Base-by-base conservation (phyloP, 2,329 filamentous ascomycete species). In the Alternaria viburni region DNA sequence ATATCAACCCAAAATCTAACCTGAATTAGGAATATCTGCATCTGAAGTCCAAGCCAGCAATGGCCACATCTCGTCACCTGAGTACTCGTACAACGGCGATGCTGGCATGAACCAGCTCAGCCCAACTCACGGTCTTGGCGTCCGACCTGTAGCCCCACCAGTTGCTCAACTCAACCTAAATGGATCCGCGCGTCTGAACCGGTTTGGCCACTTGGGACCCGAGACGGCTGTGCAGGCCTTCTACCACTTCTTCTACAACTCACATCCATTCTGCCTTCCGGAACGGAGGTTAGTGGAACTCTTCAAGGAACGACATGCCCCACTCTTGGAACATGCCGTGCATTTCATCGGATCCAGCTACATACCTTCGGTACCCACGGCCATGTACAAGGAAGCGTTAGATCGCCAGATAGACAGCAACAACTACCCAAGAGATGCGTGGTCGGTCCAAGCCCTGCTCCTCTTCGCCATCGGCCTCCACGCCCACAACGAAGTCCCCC, bases 381-480 rank as follows among this genome's bases (percentile, higher is more conserved):
- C 84, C 23, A 74, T 79, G 30, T 83, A 85, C 66, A 81, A 82
- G 46, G 75, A 81, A 21, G 77, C 77, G 0, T 50, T 81, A 36
- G 70, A 77, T 23, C 73, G 72, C 26, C 59, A 73, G 11, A 73
- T 81, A 47, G 62, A 74, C 54, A 77, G 69, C 47, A 74, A 74
- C 17, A 74, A 71, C 44, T 74, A 74, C 30, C 60, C 74, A 28
- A 74, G 74, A 61, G 79, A 81, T 57, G 76, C 75, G 0, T 92
- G 88, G 74, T 82, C 90, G 5, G 88, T 96, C 0, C 94, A 97
- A 80, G 89, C 92, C 4, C 85, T 96, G 75, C 81, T 97, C 47
- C 83, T 97, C 5, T 86, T 93, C 57, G 86, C 93, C 21, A 89
- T 97, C 66, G 90, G 89, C 0, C 84, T 97, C 8, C 92, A 97